Conservation (phyloP, 2,329 filamentous ascomycete species). For the Westerdykella sp. region DNA sequence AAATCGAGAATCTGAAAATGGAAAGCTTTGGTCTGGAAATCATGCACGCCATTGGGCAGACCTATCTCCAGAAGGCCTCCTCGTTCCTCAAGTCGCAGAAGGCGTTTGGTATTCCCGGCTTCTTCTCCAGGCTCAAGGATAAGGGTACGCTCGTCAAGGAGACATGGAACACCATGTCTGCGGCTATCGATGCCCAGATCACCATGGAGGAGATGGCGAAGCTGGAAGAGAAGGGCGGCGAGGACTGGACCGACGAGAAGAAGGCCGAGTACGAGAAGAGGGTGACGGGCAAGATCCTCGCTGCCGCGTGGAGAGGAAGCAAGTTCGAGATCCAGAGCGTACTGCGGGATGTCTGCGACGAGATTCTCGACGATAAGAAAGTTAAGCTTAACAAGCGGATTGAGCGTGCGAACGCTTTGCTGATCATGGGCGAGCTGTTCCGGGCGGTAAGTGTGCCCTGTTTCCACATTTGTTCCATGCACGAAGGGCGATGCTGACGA, state of each 20-base stretch:
- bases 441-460: conserved; percentile 58
- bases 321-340: conserved; percentile 98
- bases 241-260: conserved; percentile 98
- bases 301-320: conserved; percentile 90
- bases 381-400: conserved; percentile 78
- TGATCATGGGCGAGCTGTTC: conserved; percentile 85
- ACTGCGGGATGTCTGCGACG: conserved; percentile 87
- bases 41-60: conserved; percentile 86
- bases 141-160: conserved; percentile 97
- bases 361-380: conserved; percentile 71
- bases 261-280: conserved; percentile 91
- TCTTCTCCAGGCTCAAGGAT: conserved; percentile 90
- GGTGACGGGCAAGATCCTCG: conserved; percentile 96
- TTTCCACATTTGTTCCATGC: not conserved
- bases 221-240: conserved; percentile 86
- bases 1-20: conserved; percentile 98
- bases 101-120: conserved; percentile 90
- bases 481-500: conserved; percentile 1
- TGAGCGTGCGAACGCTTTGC: conserved; percentile 82
- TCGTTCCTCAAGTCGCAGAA: conserved; percentile 91
- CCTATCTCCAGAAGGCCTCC: conserved; percentile 81
- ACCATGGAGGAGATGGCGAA: conserved; percentile 99
- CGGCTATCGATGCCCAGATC: conserved; percentile 93
- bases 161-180: conserved; percentile 95
- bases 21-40: conserved; percentile 97